phyloP scores from a whole-genome alignment of 352 stramenopile species.

The Phytophthora europaea region DNA sequence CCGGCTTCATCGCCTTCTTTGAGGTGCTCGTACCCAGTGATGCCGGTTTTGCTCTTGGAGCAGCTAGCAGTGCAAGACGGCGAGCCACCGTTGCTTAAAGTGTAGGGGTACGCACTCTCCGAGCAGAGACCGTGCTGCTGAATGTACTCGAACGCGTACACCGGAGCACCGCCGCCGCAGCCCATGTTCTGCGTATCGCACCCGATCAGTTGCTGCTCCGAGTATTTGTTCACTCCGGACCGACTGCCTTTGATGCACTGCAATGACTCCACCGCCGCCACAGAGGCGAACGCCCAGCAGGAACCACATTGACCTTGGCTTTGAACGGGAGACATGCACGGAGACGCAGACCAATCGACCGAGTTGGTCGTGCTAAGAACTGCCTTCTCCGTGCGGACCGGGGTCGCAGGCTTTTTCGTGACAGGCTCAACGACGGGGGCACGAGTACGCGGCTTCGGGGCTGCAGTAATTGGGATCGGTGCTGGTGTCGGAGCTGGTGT shows the following conservation, averaged over 20 bases:
- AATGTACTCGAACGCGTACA: conserved; percentile 94
- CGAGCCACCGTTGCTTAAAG: conserved; percentile 24
- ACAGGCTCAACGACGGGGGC: conserved; percentile 36
- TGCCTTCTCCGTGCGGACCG: conserved; percentile 26
- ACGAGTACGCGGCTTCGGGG: conserved; percentile 20
- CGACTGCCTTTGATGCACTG: conserved; percentile 83
- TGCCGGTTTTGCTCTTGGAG: conserved; percentile 39
- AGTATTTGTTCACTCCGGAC: conserved; percentile 76
- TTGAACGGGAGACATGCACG: conserved; percentile 77
- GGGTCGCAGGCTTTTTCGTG: conserved; percentile 13
- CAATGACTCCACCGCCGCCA: conserved; percentile 91
- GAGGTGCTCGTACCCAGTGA: conserved; percentile 64
- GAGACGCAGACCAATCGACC: conserved; percentile 51
- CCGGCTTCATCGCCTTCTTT: conserved; percentile 70
- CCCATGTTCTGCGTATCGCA: conserved; percentile 90
- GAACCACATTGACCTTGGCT: conserved; percentile 97
- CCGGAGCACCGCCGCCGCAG: conserved; percentile 90
- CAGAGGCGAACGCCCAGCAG: conserved; percentile 97
- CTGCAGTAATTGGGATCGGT: conserved; percentile 13
- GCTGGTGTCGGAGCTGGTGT: background rate
- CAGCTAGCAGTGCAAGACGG: conserved; percentile 43
- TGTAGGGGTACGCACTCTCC: conserved; percentile 84
- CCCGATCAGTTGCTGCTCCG: conserved; percentile 93
- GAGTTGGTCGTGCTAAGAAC: conserved; percentile 19
- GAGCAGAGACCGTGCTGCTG: conserved; percentile 82